Base-by-base conservation (phyloP, 2,329 filamentous ascomycete species). In the Phaeosphaeriaceae sp. region DNA sequence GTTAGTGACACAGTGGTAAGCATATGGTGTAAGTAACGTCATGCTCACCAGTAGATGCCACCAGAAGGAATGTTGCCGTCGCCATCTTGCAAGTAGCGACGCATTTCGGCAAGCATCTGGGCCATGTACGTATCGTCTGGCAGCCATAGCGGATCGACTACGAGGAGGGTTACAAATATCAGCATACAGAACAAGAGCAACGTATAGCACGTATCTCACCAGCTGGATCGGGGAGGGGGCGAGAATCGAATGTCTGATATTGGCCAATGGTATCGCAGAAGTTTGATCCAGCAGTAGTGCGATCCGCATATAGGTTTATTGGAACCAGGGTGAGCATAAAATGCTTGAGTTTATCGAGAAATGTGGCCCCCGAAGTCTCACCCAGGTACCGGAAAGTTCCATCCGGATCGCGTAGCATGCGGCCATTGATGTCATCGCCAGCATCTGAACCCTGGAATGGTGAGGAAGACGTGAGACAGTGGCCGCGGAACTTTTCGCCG, bases 171-270 rank as follows among this genome's bases (percentile, higher is more conserved):
- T 15, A 42, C n/a, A 19, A 11, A 41, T 7, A 21, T 33, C 17
- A 27, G 21, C 31, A 40, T 40, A n/a, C 46, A 31, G 13, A 13
- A 31, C 24, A 48, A 27, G 46, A 48, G 24, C 46, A 48, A 7
- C 17, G 33, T 3, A 21, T 48, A 22, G 17, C 20, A n/a, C 11
- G 19, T 15, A 20, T n/a, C 33, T 33, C 20, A 54, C 52, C 69
- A 20, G 54, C 57, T 15, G 68, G 66, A 25, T 71, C 65, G 2
- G 66, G 60, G 24, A 72, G 56, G 5, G 69, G 69, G 13, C 69
- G 62, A 15, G 69, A 72, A 52, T 72, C 69, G 52, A 66, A 70
- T 1, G 69, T 72, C 50, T 72, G 69, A 27, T 72, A 72, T 21
- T 54, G 61, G 7, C 70, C 70, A 45, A 71, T 56, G 11, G 67